These are phyloP conservation scores for Chaetoscypha palmicola DNA, from an alignment of 2,329 filamentous ascomycete genomes.

Conservation along the genomic window DNA sequence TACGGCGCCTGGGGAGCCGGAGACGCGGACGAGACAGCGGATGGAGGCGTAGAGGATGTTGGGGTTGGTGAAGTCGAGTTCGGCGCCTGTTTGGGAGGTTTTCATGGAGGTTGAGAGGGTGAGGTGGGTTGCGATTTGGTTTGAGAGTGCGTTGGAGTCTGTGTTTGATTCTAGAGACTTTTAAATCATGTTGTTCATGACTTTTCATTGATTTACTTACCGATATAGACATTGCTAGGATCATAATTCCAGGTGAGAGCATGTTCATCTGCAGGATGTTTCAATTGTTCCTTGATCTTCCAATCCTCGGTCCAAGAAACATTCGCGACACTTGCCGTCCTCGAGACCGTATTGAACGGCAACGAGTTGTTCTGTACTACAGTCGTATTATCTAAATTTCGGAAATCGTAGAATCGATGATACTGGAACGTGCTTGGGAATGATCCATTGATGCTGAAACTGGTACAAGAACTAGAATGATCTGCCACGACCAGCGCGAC, in stretches of 20 bases:
- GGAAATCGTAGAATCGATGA: conserved; percentile 7
- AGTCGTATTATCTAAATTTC: background rate
- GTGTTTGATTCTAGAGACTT: background rate
- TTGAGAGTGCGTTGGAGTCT: background rate
- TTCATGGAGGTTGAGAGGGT: background rate
- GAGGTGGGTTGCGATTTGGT: background rate
- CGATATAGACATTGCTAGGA: background rate
- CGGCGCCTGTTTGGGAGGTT: background rate
- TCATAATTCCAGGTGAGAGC: background rate
- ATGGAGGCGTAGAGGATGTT: background rate
- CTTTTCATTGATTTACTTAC: background rate
- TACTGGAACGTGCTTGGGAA: background rate
- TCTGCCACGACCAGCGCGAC: background rate
- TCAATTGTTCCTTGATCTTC: background rate
- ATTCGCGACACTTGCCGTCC: background rate
- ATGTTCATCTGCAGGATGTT: background rate
- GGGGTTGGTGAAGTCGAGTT: background rate
- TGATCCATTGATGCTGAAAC: conserved; percentile 3
- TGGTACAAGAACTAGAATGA: background rate
- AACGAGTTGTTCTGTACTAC: background rate
- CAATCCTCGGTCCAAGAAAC: conserved; percentile 2
- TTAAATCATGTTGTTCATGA: background rate
- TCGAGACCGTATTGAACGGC: background rate
- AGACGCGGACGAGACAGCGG: background rate
- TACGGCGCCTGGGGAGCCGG: background rate